Evolutionary conservation across 371 early-diverging fungal species (phyloP).

Genomic region (Mortierella sp.): DNA sequence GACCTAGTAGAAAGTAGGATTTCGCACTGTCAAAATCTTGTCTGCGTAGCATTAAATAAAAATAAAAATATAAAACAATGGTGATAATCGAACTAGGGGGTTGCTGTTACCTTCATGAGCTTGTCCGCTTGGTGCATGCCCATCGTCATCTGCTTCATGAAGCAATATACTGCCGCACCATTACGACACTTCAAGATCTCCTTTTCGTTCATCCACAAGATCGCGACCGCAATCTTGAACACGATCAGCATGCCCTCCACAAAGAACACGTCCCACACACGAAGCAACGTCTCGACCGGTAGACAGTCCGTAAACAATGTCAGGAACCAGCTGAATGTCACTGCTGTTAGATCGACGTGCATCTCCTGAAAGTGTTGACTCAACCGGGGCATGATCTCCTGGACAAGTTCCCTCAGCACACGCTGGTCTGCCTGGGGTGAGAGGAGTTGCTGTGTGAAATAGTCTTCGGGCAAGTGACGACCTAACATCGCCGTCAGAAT

Average conservation of each 20-base stretch:
- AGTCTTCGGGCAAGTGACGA: conserved; percentile 51
- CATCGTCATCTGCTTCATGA: conserved; percentile 54
- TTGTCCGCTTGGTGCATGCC: conserved; percentile 52
- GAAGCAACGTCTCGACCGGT: conserved; percentile 50
- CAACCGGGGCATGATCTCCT: conserved; percentile 50
- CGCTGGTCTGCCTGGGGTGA: conserved; percentile 56
- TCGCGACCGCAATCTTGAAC: conserved; percentile 53
- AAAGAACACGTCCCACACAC: conserved; percentile 58
- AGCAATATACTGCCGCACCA: conserved; percentile 57
- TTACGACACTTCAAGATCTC: conserved; percentile 57
- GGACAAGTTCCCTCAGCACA: conserved; percentile 50
- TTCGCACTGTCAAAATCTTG: too few species aligned
- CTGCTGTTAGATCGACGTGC: conserved; percentile 53
- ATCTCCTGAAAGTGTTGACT: conserved; percentile 39
- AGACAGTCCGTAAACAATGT: conserved; percentile 55
- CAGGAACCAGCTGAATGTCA: conserved; percentile 60
- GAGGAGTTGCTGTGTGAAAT: conserved; percentile 51
- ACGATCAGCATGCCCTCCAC: conserved; percentile 52
- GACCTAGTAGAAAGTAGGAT: conserved; percentile 10
- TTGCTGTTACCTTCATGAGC: conserved; percentile 30
- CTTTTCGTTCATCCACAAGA: conserved; percentile 56
- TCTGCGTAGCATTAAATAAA: too few species aligned
- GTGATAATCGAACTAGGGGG: background rate
- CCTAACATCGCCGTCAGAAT: conserved; percentile 49
- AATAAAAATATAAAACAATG: background rate